Percentiles rank a stretch among this genome's conserved stretches.
Evolutionary conservation across 2,329 filamentous ascomycete species (phyloP).

Genomic region (Cucurbitaria berberidis): DNA sequence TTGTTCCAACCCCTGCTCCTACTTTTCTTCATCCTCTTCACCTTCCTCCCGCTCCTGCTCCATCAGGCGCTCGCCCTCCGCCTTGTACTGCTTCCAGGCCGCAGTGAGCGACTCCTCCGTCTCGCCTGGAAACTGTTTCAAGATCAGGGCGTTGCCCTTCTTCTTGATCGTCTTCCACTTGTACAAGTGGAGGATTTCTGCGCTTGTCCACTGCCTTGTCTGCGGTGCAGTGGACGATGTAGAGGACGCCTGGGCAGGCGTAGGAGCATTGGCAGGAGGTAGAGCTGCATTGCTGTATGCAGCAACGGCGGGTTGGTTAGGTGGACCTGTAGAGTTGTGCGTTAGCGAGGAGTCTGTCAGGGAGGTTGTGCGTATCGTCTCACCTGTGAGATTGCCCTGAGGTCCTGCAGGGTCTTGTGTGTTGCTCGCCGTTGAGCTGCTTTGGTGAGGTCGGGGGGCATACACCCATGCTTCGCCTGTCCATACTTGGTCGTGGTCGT

Average conservation of each 20-base stretch:
- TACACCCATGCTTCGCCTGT: background rate
- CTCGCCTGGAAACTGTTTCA: slow-evolving; percentile 2
- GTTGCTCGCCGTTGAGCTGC: no score
- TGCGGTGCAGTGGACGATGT: no score
- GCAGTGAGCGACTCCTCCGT: background rate
- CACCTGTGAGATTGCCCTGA: background rate
- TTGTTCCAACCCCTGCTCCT: no score
- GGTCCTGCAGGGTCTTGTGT: background rate
- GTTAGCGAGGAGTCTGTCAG: background rate
- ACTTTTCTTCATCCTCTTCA: no score
- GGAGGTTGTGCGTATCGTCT: background rate
- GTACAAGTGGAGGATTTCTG: background rate
- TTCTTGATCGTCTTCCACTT: slow-evolving; percentile 2
- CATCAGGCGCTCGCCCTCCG: background rate
- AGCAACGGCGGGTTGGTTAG: background rate
- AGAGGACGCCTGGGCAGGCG: no score
- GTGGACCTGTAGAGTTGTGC: background rate
- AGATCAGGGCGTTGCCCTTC: background rate
- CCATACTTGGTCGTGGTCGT: background rate
- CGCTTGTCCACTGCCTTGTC: background rate
- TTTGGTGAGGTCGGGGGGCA: background rate
- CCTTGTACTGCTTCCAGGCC: background rate
- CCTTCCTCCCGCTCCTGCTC: background rate
- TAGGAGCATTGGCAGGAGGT: no score
- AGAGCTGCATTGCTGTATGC: background rate